Evolutionary conservation across 495 filamentous ascomycete genomes (phyloP).

Genomic region (Pyronema omphalodes): DNA sequence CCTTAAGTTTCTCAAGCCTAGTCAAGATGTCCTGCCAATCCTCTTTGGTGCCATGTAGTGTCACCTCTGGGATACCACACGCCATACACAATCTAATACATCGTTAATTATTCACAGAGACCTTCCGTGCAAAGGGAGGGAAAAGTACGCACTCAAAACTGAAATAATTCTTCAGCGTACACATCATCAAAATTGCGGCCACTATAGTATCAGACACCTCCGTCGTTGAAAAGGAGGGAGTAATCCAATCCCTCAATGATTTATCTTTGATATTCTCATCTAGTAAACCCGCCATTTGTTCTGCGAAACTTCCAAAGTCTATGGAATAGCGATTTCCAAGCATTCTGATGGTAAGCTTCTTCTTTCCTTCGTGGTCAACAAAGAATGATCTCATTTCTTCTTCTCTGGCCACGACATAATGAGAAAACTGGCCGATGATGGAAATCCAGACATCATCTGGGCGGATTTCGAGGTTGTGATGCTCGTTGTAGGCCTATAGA

Average conservation of each 20-base stretch:
- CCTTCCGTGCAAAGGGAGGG: too few species aligned
- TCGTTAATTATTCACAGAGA: too few species aligned
- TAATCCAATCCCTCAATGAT: slow-evolving; percentile 27
- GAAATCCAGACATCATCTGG: slow-evolving; percentile 46
- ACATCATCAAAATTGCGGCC: slow-evolving; percentile 30
- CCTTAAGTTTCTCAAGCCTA: slow-evolving; percentile 25
- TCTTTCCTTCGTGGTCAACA: slow-evolving; percentile 29
- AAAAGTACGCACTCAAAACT: slow-evolving; percentile 22
- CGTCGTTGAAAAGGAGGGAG: slow-evolving; percentile 32
- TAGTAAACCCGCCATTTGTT: slow-evolving; percentile 27
- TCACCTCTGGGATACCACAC: slow-evolving; percentile 35
- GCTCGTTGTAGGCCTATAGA: slow-evolving; percentile 33
- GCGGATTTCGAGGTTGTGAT: slow-evolving; percentile 37
- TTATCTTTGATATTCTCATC: slow-evolving; percentile 26
- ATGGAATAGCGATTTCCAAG: slow-evolving; percentile 19
- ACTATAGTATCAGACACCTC: slow-evolving; percentile 27
- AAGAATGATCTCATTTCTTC: slow-evolving; percentile 30
- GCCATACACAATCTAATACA: too few species aligned
- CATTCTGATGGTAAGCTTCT: slow-evolving; percentile 29
- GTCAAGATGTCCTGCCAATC: slow-evolving; percentile 28
- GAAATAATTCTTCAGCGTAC: slow-evolving; percentile 32
- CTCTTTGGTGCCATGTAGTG: slow-evolving; percentile 28
- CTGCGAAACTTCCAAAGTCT: slow-evolving; percentile 27
- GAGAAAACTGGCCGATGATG: slow-evolving; percentile 36
- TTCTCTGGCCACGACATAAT: slow-evolving; percentile 34